Percentiles rank a stretch among this genome's conserved stretches.
Conservation (phyloP, 2,329 filamentous ascomycete genomes). For the Trichoderma sp. region DNA sequence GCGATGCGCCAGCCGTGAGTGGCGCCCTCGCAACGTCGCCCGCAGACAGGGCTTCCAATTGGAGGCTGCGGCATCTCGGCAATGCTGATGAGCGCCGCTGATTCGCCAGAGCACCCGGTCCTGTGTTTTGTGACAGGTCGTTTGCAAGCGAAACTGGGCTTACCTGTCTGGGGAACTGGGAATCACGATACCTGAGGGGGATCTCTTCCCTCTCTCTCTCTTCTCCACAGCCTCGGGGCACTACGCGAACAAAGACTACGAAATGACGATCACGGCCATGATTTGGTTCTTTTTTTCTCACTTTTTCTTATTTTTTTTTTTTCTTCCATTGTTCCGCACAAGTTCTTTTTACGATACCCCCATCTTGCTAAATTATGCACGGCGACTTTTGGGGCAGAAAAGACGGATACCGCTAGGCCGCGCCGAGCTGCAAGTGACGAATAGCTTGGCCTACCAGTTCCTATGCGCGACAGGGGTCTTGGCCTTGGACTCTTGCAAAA, state of each 20-base stretch:
- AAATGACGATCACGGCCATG: slow-evolving; percentile 19
- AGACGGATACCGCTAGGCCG: slow-evolving; percentile 14
- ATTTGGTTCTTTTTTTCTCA: neutral
- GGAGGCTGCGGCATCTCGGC: slow-evolving; percentile 29
- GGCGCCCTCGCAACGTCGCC: slow-evolving; percentile 21
- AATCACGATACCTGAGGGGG: neutral
- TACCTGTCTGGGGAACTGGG: slow-evolving; percentile 23
- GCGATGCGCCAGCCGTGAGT: slow-evolving; percentile 1
- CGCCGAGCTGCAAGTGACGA: slow-evolving; percentile 11
- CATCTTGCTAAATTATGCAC: neutral
- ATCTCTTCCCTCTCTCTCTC: neutral
- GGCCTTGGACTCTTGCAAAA: neutral
- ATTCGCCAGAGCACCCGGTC: slow-evolving; percentile 25
- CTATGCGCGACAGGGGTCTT: slow-evolving; percentile 22
- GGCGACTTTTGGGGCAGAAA: neutral
- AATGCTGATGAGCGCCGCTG: slow-evolving; percentile 15
- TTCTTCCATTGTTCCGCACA: neutral
- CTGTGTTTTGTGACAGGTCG: slow-evolving; percentile 26
- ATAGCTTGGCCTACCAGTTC: slow-evolving; percentile 22
- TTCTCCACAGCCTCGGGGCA: neutral
- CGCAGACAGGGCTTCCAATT: slow-evolving; percentile 27
- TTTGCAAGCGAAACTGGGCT: slow-evolving; percentile 6
- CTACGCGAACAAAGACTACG: slow-evolving; percentile 6
- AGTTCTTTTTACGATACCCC: neutral
- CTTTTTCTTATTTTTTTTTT: neutral